These are phyloP conservation scores for Aquilaria agallochum DNA, from an alignment of 441 rosid genomes.

Conservation along the genomic window DNA sequence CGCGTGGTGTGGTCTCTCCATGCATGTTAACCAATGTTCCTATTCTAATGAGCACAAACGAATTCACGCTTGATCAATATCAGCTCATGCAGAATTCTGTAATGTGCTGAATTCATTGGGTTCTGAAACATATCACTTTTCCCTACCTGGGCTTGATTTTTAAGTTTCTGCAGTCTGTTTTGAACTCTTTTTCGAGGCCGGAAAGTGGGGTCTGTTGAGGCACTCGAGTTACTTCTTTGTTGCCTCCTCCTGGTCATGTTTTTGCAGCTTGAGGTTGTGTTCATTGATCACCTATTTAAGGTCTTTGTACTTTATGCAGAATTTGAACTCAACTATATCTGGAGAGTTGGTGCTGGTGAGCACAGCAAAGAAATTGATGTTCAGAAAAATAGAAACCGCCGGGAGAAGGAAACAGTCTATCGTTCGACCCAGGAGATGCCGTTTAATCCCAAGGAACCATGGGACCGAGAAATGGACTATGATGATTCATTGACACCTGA, in stretches of 20 bases:
- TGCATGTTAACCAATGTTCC: too few species aligned
- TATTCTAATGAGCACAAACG: too few species aligned
- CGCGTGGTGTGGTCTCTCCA: too few species aligned
- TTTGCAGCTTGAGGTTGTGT: constrained; percentile 4
- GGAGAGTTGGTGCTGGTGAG: constrained; percentile 86
- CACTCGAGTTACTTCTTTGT: background rate
- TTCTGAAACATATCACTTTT: too few species aligned
- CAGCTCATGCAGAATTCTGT: too few species aligned
- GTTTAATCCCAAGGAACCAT: constrained; percentile 87
- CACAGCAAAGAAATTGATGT: constrained; percentile 88
- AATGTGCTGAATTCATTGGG: too few species aligned
- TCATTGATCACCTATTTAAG: constrained; percentile 22
- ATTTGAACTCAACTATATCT: constrained; percentile 43
- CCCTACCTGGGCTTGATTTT: constrained; percentile 3
- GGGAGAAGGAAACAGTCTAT: constrained; percentile 79
- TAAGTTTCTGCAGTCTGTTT: constrained; percentile 1
- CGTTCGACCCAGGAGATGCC: constrained; percentile 56
- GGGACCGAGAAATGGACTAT: constrained; percentile 94
- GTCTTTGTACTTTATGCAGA: constrained; percentile 50
- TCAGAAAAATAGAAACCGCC: constrained; percentile 82
- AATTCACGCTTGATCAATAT: too few species aligned
- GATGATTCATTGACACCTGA: constrained; percentile 89
- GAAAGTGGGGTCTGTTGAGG: background rate
- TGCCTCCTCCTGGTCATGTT: background rate
- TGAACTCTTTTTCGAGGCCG: background rate